A percentile compares a stretch with the other conserved stretches of the same genome.
These are phyloP conservation scores for Colletotrichum gigasporum DNA, from an alignment of 2,329 filamentous ascomycete genomes.

Conservation along the genomic window DNA sequence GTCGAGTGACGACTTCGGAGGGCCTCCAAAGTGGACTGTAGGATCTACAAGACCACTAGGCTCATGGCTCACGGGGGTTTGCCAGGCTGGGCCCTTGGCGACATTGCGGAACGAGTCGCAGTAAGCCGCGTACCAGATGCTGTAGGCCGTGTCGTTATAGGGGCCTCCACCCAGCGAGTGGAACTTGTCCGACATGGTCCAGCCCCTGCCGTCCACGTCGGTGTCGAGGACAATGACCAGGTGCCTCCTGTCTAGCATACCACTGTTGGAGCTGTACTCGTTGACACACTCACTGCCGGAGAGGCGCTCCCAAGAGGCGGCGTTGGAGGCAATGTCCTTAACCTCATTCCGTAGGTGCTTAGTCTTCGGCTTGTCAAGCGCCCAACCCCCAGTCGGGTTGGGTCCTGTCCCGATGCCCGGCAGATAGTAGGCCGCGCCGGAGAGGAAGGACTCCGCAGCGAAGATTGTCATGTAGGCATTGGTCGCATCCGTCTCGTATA, in stretches of 20 bases:
- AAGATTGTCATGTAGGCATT: constrained; percentile 9
- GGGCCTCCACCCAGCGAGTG: not conserved
- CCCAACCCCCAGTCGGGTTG: too few relatives aligned
- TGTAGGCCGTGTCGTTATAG: not conserved
- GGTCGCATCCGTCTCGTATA: constrained; percentile 15
- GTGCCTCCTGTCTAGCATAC: not conserved
- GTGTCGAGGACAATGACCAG: not conserved
- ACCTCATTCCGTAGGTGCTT: not conserved
- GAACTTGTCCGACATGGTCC: not conserved
- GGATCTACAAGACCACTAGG: too few relatives aligned
- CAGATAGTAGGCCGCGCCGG: constrained; percentile 30
- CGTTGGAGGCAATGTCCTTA: not conserved
- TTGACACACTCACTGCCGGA: not conserved
- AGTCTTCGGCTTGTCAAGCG: too few relatives aligned
- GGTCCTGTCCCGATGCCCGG: not conserved
- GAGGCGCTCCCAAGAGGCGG: not conserved
- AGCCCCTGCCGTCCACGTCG: not conserved
- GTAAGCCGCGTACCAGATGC: constrained; percentile 1
- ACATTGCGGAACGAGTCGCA: not conserved
- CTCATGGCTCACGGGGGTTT: too few relatives aligned
- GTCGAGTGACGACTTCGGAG: too few relatives aligned
- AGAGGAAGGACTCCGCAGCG: constrained; percentile 11
- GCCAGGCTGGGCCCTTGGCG: too few relatives aligned
- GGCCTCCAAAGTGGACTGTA: too few relatives aligned
- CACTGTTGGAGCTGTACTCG: not conserved